These are phyloP conservation scores for Penicillium sp. DNA, from an alignment of 2,329 filamentous ascomycete genomes.

Conservation along the genomic window DNA sequence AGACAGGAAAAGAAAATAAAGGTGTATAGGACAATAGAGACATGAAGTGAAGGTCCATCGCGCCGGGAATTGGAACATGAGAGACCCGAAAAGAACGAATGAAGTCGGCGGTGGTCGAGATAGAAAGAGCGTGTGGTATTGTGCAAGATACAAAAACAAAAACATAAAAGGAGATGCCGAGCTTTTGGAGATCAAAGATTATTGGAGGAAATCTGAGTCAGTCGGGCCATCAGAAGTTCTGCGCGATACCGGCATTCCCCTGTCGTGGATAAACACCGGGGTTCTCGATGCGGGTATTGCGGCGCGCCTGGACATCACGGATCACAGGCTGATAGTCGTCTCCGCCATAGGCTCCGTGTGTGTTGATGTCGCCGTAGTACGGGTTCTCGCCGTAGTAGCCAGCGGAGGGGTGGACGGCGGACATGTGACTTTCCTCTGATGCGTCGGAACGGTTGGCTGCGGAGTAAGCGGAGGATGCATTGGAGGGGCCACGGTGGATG, in stretches of 20 bases:
- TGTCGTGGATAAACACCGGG: conserved; percentile 85
- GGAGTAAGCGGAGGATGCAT: conserved; percentile 94
- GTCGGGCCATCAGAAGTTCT: conserved; percentile 69
- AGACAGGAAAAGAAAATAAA: conserved; percentile 7
- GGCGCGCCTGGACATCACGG: conserved; percentile 83
- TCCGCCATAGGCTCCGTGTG: conserved; percentile 54
- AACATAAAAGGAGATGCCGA: conserved; percentile 2
- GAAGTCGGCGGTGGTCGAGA: conserved; percentile 18
- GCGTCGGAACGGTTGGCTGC: conserved; percentile 69
- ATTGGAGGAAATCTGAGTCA: conserved; percentile 24
- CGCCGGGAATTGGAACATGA: conserved; percentile 20
- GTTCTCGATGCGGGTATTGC: conserved; percentile 93
- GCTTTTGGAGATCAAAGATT: conserved; percentile 11
- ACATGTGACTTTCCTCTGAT: conserved; percentile 55
- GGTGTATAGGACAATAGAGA: conserved; percentile 22
- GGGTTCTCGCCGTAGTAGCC: conserved; percentile 55
- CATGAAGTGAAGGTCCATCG: conserved; percentile 27
- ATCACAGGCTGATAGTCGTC: conserved; percentile 73
- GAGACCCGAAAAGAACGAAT: conserved; percentile 17
- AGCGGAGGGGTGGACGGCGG: conserved; percentile 44
- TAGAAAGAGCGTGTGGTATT: conserved; percentile 10
- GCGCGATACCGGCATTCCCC: conserved; percentile 85
- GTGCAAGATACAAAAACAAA: conserved; percentile 1
- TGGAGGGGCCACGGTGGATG: conserved; percentile 85
- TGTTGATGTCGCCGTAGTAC: conserved; percentile 51